Conservation (phyloP, 2,329 filamentous ascomycete genomes). For the Cercospora citrullina region DNA sequence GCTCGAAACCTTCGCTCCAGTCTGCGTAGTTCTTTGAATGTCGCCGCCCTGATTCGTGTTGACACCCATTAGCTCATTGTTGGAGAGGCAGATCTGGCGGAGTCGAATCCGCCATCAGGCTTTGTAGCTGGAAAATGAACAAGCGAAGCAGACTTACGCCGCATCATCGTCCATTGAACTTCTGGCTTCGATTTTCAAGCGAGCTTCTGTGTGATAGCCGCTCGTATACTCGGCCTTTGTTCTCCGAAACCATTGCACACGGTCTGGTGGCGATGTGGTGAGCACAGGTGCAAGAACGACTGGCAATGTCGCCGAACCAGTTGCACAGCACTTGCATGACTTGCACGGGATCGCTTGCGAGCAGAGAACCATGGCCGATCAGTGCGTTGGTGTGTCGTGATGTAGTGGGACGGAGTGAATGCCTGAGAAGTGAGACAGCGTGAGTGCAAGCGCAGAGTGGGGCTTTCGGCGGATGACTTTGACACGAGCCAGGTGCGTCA, state of each 20-base stretch:
- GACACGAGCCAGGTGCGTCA: neutral
- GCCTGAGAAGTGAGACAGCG: neutral
- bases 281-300: neutral
- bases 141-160: slow-evolving; percentile 3
- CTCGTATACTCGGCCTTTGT: neutral
- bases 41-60: neutral
- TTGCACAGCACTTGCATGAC: neutral
- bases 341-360: slow-evolving; percentile 14
- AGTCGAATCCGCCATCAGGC: neutral
- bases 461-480: neutral
- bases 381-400: neutral
- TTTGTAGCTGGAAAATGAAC: neutral
- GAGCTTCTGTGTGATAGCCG: neutral
- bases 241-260: neutral
- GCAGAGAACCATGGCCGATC: slow-evolving; percentile 7
- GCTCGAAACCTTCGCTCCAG: neutral
- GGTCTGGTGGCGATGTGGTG: neutral
- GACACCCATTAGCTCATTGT: neutral
- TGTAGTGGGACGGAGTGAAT: neutral
- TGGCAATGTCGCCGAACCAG: neutral
- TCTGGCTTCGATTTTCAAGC: neutral
- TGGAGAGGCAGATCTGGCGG: neutral
- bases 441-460: neutral
- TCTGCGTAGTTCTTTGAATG: slow-evolving; percentile 7
- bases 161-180: neutral